Evolutionary conservation across 75 land plant genomes (phyloP).

Genomic region (Ceratopteris richardii): DNA sequence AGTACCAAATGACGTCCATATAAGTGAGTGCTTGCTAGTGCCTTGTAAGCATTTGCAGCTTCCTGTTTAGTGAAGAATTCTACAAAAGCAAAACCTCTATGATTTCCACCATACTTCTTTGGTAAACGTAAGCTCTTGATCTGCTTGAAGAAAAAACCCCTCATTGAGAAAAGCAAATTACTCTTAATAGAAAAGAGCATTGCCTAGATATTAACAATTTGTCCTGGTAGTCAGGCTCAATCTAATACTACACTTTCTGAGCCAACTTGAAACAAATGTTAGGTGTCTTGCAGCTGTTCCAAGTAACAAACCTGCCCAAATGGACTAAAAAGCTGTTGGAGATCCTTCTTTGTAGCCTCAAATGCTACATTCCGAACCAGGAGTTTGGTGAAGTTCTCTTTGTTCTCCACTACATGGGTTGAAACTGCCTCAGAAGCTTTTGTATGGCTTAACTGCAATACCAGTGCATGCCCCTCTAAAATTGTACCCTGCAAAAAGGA

Average conservation of each 20-base stretch:
- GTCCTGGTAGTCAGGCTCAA: too few species aligned
- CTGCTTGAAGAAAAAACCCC: too few species aligned
- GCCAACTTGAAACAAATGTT: too few species aligned
- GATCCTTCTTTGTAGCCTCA: conserved; percentile 94
- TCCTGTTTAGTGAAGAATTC: conserved; percentile 94
- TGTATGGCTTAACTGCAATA: conserved; percentile 71
- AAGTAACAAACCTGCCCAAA: conserved; percentile 88
- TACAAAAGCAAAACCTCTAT: conserved; percentile 95
- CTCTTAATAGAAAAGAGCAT: too few species aligned
- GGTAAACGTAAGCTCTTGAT: conserved; percentile 83
- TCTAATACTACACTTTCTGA: too few species aligned
- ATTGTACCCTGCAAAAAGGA: conserved; percentile 89
- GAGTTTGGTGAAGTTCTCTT: conserved; percentile 73
- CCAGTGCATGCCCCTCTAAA: conserved; percentile 95
- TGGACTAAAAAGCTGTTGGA: conserved; percentile 81
- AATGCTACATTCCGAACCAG: conserved; percentile 96
- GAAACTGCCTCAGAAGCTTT: conserved; percentile 28
- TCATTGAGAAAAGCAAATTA: too few species aligned
- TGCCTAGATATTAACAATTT: too few species aligned
- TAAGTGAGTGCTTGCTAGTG: conserved; percentile 78
- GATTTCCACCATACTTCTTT: conserved; percentile 73
- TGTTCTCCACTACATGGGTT: conserved; percentile 33
- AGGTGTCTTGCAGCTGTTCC: too few species aligned
- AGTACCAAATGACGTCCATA: conserved; percentile 98
- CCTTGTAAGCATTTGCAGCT: conserved; percentile 74